Evolutionary conservation across 345 rosid genomes (phyloP), one percentile per base, ranked within the genome.

Genomic region (Trapa bicornis): DNA sequence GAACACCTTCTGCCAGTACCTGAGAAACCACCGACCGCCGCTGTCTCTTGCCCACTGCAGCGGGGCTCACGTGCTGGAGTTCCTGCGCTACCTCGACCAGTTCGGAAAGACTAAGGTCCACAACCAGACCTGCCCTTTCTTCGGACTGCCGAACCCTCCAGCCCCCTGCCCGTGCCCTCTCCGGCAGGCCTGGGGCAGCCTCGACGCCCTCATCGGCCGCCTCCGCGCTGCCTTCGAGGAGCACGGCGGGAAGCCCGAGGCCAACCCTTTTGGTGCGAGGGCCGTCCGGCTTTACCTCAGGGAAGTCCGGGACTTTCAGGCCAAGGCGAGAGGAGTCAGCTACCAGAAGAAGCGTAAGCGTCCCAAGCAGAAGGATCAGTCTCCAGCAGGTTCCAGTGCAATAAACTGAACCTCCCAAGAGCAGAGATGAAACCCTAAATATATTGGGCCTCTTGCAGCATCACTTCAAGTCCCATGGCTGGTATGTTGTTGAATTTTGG

Each of bases 161-260:
- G 87, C 91, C 3, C 96, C 96, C 8, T 92, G 98, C 67, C 89
- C 91, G 8, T 92, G 98, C 68, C 98, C 96, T 9, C 88, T 92
- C 65, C 82, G 87, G 2, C 98, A 92, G 67, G 98, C 98, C 2
- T 92, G 98, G 98, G 98, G 98, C 64, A 92, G 98, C 82, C 91
- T 92, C 0, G 98, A 89, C 45, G 96, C 98, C n/a, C 93, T 92
- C 72, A 89, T 92, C 41, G 98, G 96, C 11, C 87, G 98, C 43
- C 96, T 92, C 47, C 75, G 98, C n/a, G 96, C 98, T 4, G 98
- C 98, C 6, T 89, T 81, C 57, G 98, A 92, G 75, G 96, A 92
- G 71, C 83, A 89, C 65, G 98, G 98, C 9, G 89, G 96, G 33
- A 75, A 81, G 65, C 89, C 96, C 0, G 98, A 89, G 73, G 82